Evolutionary conservation across 2,329 filamentous ascomycete genomes (phyloP).

Genomic region (Trichophyton rubrum): DNA sequence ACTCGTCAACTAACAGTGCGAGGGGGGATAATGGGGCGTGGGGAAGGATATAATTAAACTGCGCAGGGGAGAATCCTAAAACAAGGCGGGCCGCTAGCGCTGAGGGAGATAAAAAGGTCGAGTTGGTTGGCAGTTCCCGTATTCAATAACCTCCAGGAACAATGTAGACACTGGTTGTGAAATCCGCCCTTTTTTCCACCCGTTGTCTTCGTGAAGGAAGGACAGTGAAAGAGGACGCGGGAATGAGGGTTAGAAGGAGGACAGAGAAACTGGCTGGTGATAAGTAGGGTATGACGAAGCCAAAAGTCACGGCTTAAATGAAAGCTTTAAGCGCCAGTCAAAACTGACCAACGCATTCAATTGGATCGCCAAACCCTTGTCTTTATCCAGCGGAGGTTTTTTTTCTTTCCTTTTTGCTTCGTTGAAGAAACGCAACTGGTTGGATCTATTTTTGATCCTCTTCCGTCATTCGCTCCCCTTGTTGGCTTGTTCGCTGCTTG

Average conservation of each 20-base stretch:
- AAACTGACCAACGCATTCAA: background rate
- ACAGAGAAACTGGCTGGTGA: background rate
- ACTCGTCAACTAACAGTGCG: background rate
- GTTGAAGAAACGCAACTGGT: too few species aligned
- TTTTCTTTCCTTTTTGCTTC: background rate
- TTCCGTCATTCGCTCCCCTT: too few species aligned
- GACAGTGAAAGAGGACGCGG: background rate
- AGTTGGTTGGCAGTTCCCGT: background rate
- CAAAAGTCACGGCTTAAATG: background rate
- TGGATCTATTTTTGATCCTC: too few species aligned
- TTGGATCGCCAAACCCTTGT: background rate
- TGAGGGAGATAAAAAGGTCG: background rate
- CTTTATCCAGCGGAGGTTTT: background rate
- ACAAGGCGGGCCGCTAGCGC: background rate
- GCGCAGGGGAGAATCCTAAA: background rate
- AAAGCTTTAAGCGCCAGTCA: constrained; percentile 1
- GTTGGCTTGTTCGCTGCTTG: too few species aligned
- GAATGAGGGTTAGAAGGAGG: background rate
- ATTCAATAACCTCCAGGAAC: background rate
- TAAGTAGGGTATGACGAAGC: background rate
- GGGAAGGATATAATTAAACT: background rate
- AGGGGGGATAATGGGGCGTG: background rate
- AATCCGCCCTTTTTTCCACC: too few species aligned
- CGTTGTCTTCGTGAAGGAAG: background rate
- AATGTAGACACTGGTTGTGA: too few species aligned